phyloP scores from a whole-genome alignment of 2,329 filamentous ascomycete species.

The Colletotrichum agaves region DNA sequence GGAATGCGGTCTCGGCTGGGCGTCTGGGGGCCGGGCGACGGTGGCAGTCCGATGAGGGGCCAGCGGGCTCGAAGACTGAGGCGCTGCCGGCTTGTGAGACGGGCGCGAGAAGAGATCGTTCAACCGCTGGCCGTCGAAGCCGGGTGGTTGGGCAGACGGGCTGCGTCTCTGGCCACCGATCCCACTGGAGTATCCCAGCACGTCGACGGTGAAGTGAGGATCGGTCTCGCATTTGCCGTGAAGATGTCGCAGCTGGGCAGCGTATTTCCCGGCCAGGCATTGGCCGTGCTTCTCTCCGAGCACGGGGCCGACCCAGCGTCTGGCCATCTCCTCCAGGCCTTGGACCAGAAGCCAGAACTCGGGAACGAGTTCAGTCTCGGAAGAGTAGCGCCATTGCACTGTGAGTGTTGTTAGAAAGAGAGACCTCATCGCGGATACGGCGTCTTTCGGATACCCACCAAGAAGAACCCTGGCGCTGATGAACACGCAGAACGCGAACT shows the following conservation, averaged over 20 bases:
- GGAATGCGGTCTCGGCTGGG: background rate
- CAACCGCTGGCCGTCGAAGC: constrained; percentile 28
- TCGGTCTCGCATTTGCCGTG: constrained; percentile 33
- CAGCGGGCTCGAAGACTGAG: background rate
- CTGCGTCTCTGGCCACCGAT: constrained; percentile 26
- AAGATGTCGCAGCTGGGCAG: constrained; percentile 36
- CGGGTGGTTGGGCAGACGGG: constrained; percentile 16
- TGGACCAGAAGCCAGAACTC: constrained; percentile 46
- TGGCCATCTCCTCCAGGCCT: constrained; percentile 45
- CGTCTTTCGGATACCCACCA: constrained; percentile 14
- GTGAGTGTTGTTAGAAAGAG: background rate
- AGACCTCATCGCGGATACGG: background rate
- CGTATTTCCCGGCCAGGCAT: constrained; percentile 41
- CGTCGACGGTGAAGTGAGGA: constrained; percentile 35
- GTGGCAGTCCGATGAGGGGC: background rate
- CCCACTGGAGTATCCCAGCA: constrained; percentile 38
- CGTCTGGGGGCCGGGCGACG: no score
- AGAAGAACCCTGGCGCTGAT: constrained; percentile 57
- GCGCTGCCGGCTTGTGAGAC: background rate
- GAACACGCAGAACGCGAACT: constrained; percentile 59
- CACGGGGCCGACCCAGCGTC: constrained; percentile 42
- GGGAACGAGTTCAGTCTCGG: constrained; percentile 36
- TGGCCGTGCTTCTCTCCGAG: constrained; percentile 14
- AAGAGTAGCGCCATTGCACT: constrained; percentile 45
- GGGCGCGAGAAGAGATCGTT: constrained; percentile 16